Base-by-base conservation (phyloP, 164 flowering plant genomes). In the Saururus chinensis region DNA sequence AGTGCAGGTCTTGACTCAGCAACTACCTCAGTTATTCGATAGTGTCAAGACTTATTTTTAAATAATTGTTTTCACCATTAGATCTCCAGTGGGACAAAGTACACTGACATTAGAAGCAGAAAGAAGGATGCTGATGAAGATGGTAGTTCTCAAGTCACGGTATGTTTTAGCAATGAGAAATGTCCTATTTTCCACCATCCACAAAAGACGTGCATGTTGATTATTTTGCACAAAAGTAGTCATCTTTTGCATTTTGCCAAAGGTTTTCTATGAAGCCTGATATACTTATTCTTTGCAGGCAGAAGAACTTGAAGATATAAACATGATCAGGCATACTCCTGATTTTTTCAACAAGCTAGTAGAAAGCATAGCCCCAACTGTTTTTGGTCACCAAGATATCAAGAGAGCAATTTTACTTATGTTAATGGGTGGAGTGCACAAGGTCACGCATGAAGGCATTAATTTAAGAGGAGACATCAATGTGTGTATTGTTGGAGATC, bases 401-500 rank as follows among this genome's bases (percentile, higher is more conserved):
- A 93, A 93, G 71, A 83, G 96, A 67, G 99, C 99, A 21, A 80
- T 93, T 67, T 76, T 93, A 64, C 89, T 93, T 40, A 93, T 93
- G 99, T 86, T 93, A 48, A 51, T 88, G 67, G 89, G 99, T 61
- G 99, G 99, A 42, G 95, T 93, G 49, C 99, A 93, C 80, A 93
- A 93, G 79, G 58, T 70, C 55, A 89, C 99, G 60, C 95, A 88
- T 71, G 99, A 93, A 81, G 97, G 99, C 74, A 93, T 93, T 71
- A 88, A 87, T 68, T 74, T 93, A 60, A 84, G 99, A 76, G 99
- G 99, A 21, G 99, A 93, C 71, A 87, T 93, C 66, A 93, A 93
- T 77, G 97, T 90, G 41, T 90, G 97, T 70, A 87, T 93, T 68
- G 99, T 93, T 71, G 99, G 99, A 55, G 99, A 93, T 75, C 99